Conservation (phyloP, 345 rosid genomes). For the Camelina neglecta region DNA sequence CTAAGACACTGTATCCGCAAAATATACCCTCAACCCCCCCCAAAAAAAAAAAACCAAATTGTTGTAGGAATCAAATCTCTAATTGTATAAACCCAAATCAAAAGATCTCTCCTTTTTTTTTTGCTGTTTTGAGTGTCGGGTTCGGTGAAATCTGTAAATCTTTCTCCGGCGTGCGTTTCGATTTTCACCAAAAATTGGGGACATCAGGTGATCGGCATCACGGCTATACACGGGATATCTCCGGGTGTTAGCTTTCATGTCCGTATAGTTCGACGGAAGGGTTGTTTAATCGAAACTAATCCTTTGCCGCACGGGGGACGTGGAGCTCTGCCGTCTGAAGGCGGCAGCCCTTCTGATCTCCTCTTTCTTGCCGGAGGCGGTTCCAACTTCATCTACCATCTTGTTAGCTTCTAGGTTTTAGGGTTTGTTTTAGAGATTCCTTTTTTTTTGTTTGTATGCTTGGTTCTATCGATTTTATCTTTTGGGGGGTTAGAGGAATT, state of each 20-base stretch:
- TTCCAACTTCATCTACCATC: conserved; percentile 15
- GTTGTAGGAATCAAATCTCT: not conserved
- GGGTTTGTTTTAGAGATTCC: not conserved
- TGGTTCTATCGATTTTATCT: not conserved
- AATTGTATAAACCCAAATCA: not conserved
- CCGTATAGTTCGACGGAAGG: conserved; percentile 84
- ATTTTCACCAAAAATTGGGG: conserved; percentile 45
- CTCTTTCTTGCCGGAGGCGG: conserved; percentile 99
- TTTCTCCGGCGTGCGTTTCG: conserved; percentile 28
- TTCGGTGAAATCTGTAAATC: not conserved
- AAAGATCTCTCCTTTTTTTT: not conserved
- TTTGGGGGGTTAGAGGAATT: not conserved
- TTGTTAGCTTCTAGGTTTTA: conserved; percentile 35
- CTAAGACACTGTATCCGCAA: conserved; percentile 18
- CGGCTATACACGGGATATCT: conserved; percentile 87
- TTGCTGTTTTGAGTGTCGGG: conserved; percentile 39
- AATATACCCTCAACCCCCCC: not conserved
- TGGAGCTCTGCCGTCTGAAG: conserved; percentile 99
- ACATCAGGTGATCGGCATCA: conserved; percentile 77
- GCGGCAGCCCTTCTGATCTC: conserved; percentile 99
- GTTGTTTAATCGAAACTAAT: conserved; percentile 75
- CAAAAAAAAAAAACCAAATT: too few relatives aligned
- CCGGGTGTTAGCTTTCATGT: conserved; percentile 68
- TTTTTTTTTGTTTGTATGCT: not conserved
- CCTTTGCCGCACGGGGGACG: conserved; percentile 99